phyloP scores from a whole-genome alignment of 129 eudicot genomes.

The Helianthus tuberosus region DNA sequence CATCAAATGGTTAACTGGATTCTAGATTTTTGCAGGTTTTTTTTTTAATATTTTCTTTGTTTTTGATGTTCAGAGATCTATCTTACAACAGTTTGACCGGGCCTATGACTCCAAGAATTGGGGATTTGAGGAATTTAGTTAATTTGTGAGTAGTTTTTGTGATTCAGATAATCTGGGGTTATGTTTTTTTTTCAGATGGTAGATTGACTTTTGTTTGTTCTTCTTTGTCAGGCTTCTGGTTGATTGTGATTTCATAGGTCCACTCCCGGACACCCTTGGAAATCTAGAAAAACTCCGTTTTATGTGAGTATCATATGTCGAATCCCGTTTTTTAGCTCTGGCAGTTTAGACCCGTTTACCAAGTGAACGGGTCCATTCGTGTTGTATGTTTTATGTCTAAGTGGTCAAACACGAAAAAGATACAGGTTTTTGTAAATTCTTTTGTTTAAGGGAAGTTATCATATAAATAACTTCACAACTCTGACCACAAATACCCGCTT shows the following conservation, averaged over 20 bases:
- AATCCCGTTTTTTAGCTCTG: no score
- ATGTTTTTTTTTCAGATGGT: background rate
- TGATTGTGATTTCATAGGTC: conserved; percentile 76
- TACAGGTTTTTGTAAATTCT: no score
- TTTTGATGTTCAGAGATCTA: conserved; percentile 61
- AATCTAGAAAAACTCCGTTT: conserved; percentile 47
- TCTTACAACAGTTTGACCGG: conserved; percentile 82
- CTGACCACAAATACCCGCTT: no score
- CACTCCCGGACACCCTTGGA: conserved; percentile 72
- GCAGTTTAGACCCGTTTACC: no score
- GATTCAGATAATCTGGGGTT: background rate
- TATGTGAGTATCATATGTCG: conserved; percentile 53
- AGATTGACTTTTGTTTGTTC: conserved; percentile 12
- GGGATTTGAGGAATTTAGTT: conserved; percentile 54
- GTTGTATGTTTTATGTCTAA: no score
- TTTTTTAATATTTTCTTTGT: background rate
- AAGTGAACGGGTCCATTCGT: no score
- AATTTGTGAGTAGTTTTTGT: conserved; percentile 55
- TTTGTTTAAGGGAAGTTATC: no score
- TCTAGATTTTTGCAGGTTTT: background rate
- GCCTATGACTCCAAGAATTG: conserved; percentile 68
- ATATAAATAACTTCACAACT: no score
- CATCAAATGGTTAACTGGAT: background rate
- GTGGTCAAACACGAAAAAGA: no score
- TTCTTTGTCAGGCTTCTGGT: conserved; percentile 61